These are phyloP conservation scores for Boechera retrofracta DNA, from an alignment of 345 rosid genomes.

Conservation along the genomic window DNA sequence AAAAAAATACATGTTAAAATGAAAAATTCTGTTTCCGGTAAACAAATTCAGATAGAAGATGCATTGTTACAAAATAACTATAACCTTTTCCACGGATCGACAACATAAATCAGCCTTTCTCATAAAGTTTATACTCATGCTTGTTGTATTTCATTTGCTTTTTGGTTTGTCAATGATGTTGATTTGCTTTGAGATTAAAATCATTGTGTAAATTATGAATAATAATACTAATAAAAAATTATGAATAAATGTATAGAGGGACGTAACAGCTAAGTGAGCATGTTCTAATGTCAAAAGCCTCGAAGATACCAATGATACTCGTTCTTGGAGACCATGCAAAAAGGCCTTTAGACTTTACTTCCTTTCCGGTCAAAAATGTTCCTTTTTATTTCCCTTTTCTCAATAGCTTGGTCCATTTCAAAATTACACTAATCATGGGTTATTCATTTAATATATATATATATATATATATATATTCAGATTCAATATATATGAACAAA, in stretches of 20 bases:
- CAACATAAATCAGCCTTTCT: background rate
- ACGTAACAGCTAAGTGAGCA: constrained; percentile 30
- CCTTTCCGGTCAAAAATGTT: constrained; percentile 46
- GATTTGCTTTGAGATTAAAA: constrained; percentile 17
- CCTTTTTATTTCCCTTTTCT: constrained; percentile 31
- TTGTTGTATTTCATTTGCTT: constrained; percentile 17
- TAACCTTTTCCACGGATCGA: background rate
- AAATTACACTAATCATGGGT: background rate
- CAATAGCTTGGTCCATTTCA: constrained; percentile 1
- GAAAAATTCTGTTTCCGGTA: no score
- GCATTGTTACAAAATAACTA: background rate
- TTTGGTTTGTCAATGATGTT: constrained; percentile 9
- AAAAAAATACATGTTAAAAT: no score
- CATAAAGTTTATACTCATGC: constrained; percentile 13
- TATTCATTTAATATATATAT: background rate
- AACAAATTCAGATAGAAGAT: no score
- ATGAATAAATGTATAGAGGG: background rate
- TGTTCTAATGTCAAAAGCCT: constrained; percentile 56
- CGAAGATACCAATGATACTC: constrained; percentile 56
- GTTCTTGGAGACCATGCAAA: constrained; percentile 80
- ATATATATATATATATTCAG: background rate
- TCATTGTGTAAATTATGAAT: constrained; percentile 3
- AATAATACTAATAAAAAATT: no score
- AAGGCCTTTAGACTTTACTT: constrained; percentile 48
- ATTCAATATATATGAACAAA: background rate